phyloP scores from a whole-genome alignment of 2,329 filamentous ascomycete genomes.

The Dactylonectria estremocensis region DNA sequence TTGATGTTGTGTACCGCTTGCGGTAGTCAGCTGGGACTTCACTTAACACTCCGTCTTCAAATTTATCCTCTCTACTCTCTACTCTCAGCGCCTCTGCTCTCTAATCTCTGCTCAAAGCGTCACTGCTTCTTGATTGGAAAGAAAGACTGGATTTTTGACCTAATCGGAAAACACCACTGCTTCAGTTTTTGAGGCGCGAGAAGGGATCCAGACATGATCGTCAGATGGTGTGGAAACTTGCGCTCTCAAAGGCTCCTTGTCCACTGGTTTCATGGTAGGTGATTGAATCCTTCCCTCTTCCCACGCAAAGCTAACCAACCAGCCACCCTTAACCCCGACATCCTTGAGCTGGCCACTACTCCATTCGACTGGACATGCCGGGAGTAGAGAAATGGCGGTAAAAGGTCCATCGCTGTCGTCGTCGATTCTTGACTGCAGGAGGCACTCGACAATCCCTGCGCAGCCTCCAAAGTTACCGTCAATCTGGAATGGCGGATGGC shows the following conservation, averaged over 20 bases:
- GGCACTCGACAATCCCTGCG: conserved; percentile 42
- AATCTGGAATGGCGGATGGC: conserved; percentile 49
- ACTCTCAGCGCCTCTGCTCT: too few relatives aligned
- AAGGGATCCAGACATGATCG: neutral
- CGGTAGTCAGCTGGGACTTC: too few relatives aligned
- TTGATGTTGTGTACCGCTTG: too few relatives aligned
- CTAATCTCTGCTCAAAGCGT: too few relatives aligned
- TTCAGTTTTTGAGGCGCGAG: neutral
- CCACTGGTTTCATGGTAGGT: neutral
- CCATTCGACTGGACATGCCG: conserved; percentile 39
- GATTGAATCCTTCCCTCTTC: conserved; percentile 1
- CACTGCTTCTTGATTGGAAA: neutral
- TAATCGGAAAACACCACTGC: neutral
- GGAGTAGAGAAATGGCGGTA: conserved; percentile 35
- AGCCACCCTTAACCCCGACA: conserved; percentile 30
- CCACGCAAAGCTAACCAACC: conserved; percentile 39
- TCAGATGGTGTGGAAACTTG: neutral
- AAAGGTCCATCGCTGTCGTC: neutral
- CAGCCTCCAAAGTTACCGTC: conserved; percentile 50
- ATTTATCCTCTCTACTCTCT: too few relatives aligned
- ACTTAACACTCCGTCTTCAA: too few relatives aligned
- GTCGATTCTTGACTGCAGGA: conserved; percentile 38
- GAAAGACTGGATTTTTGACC: neutral
- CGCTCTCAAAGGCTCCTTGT: neutral
- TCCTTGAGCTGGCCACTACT: conserved; percentile 9